These are phyloP conservation scores for Drechslerella coelobrocha DNA, from an alignment of 2,329 filamentous ascomycete species.

Conservation along the genomic window DNA sequence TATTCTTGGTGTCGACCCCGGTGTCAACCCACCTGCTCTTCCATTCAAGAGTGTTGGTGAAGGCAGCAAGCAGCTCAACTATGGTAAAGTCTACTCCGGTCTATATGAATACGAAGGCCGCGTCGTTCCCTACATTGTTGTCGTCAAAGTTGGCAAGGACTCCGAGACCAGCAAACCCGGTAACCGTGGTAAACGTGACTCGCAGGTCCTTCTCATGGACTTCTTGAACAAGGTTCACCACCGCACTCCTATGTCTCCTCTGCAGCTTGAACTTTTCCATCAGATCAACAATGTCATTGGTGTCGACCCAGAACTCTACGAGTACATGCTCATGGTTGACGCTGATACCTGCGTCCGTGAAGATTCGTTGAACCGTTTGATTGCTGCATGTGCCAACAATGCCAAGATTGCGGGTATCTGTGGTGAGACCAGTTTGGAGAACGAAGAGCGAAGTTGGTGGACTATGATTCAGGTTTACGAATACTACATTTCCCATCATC, in stretches of 20 bases:
- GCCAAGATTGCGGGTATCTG: conserved; percentile 97
- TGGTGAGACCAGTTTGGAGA: conserved; percentile 93
- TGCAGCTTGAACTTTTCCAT: conserved; percentile 98
- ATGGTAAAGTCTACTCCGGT: conserved; percentile 97
- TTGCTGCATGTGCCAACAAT: conserved; percentile 90
- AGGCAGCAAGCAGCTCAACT: conserved; percentile 92
- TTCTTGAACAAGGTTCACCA: conserved; percentile 98
- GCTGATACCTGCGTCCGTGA: conserved; percentile 93
- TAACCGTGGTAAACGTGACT: conserved; percentile 98
- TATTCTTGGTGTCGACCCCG: conserved; percentile 94
- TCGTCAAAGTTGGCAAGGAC: conserved; percentile 97
- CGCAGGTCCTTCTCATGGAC: conserved; percentile 92
- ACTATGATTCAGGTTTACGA: conserved; percentile 99
- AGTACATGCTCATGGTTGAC: conserved; percentile 96
- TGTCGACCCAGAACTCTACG: conserved; percentile 95
- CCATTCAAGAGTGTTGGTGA: conserved; percentile 92
- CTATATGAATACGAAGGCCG: conserved; percentile 88
- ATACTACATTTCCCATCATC: conserved; percentile 97
- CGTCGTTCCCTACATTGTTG: conserved; percentile 91
- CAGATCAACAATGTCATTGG: conserved; percentile 99
- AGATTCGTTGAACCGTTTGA: conserved; percentile 88
- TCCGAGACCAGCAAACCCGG: conserved; percentile 95
- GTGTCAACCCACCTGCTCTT: conserved; percentile 90
- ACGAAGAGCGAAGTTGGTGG: conserved; percentile 95
- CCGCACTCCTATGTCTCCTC: conserved; percentile 88